Evolutionary conservation across 805 yeast genomes (phyloP).

Genomic region (Pichia kluyveri): DNA sequence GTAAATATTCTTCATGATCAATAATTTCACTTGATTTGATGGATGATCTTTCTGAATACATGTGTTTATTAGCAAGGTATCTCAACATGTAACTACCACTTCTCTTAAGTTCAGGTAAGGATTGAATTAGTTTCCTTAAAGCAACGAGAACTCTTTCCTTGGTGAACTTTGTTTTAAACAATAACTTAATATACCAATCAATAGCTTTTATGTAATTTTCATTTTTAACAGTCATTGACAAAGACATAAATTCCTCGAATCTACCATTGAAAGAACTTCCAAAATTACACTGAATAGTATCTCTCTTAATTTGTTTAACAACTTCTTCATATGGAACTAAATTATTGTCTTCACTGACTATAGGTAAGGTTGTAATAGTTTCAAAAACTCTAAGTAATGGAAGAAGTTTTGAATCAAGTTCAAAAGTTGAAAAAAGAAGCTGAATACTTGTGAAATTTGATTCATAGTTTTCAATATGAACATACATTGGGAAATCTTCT

Average conservation of each 20-base stretch:
- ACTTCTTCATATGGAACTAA: slow-evolving; percentile 64
- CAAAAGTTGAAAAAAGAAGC: slow-evolving; percentile 48
- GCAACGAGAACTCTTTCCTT: slow-evolving; percentile 59
- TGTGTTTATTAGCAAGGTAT: slow-evolving; percentile 41
- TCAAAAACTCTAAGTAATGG: slow-evolving; percentile 59
- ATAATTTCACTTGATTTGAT: slow-evolving; percentile 58
- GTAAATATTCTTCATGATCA: slow-evolving; percentile 50
- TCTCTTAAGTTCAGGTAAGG: slow-evolving; percentile 55
- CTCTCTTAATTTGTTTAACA: slow-evolving; percentile 62
- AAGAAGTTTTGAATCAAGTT: slow-evolving; percentile 41
- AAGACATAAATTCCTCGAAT: slow-evolving; percentile 56
- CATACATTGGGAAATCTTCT: slow-evolving; percentile 48
- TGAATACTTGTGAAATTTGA: slow-evolving; percentile 73
- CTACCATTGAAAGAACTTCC: slow-evolving; percentile 49
- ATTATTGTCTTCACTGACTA: slow-evolving; percentile 52
- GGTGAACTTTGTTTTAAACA: slow-evolving; percentile 64
- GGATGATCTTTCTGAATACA: slow-evolving; percentile 50
- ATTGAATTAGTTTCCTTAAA: slow-evolving; percentile 50
- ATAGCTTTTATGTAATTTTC: slow-evolving; percentile 60
- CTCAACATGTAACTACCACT: slow-evolving; percentile 55
- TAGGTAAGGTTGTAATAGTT: slow-evolving; percentile 65
- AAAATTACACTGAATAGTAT: slow-evolving; percentile 53
- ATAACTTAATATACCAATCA: slow-evolving; percentile 62
- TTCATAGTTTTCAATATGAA: slow-evolving; percentile 71
- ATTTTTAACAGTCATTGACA: slow-evolving; percentile 52